phyloP scores from a whole-genome alignment of 371 early-diverging fungal species.

The Apophysomyces variabilis region DNA sequence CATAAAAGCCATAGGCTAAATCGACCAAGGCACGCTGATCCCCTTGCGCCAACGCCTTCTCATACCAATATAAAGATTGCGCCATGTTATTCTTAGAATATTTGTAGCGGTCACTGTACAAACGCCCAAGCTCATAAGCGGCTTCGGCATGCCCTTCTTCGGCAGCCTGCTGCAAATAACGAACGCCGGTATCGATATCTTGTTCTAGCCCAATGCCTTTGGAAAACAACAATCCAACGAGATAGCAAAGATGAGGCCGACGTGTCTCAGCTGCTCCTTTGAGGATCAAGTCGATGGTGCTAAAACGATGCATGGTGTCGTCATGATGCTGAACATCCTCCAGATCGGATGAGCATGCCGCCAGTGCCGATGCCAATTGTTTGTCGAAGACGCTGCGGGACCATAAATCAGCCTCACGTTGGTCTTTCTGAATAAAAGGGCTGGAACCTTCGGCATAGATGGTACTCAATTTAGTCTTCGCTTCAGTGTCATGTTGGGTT shows the following conservation, averaged over 20 bases:
- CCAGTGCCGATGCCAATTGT: slow-evolving; percentile 35
- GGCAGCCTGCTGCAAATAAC: slow-evolving; percentile 33
- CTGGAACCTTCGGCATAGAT: slow-evolving; percentile 25
- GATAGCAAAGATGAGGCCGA: slow-evolving; percentile 24
- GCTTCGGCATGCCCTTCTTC: slow-evolving; percentile 35
- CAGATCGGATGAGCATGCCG: slow-evolving; percentile 24
- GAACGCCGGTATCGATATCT: slow-evolving; percentile 29
- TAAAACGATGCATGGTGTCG: slow-evolving; percentile 10
- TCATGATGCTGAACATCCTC: neutral
- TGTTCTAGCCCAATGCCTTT: slow-evolving; percentile 40
- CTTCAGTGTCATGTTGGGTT: slow-evolving; percentile 38
- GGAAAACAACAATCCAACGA: slow-evolving; percentile 42
- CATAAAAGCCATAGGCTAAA: slow-evolving; percentile 45
- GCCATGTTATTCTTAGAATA: slow-evolving; percentile 35
- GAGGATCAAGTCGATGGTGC: slow-evolving; percentile 18
- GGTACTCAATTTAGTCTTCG: slow-evolving; percentile 47
- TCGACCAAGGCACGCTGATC: slow-evolving; percentile 46
- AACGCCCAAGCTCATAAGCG: slow-evolving; percentile 46
- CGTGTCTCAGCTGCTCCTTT: slow-evolving; percentile 5
- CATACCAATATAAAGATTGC: slow-evolving; percentile 41
- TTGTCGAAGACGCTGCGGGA: slow-evolving; percentile 51
- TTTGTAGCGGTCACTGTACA: slow-evolving; percentile 48
- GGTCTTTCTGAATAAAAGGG: slow-evolving; percentile 16
- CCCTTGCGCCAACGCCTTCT: slow-evolving; percentile 42
- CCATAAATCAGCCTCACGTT: slow-evolving; percentile 41